A percentile compares a stretch with the other conserved stretches of the same genome.
These are phyloP conservation scores for Powellomyces hirtus DNA, from an alignment of 192 early-diverging fungal species.

Conservation along the genomic window DNA sequence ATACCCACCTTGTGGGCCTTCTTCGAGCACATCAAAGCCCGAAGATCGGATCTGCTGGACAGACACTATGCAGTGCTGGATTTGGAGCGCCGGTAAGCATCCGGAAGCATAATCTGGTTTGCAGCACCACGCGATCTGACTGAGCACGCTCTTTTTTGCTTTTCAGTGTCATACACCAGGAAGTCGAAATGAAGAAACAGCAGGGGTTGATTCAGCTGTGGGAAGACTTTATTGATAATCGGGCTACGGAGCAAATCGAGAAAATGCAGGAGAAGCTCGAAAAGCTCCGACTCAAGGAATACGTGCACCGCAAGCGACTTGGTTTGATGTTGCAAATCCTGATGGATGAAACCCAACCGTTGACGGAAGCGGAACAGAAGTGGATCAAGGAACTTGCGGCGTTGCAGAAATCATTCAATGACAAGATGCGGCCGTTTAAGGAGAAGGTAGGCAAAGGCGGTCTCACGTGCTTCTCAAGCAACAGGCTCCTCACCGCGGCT, in stretches of 20 bases:
- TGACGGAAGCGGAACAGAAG: constrained; percentile 57
- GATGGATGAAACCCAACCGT: constrained; percentile 58
- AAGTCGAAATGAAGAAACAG: constrained; percentile 33
- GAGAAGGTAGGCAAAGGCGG: background rate
- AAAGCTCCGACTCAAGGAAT: background rate
- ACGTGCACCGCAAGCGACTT: constrained; percentile 13
- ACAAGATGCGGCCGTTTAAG: constrained; percentile 7
- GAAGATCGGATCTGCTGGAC: background rate
- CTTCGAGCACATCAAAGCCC: constrained; percentile 18
- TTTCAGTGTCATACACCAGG: constrained; percentile 33
- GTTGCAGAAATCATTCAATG: background rate
- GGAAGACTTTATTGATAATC: constrained; percentile 30
- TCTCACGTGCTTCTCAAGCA: background rate
- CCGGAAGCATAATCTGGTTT: background rate
- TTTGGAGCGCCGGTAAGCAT: constrained; percentile 4
- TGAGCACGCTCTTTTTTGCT: background rate
- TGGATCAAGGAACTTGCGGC: constrained; percentile 46
- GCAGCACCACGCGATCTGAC: background rate
- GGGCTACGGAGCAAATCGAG: constrained; percentile 39
- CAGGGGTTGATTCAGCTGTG: background rate
- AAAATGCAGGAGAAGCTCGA: background rate
- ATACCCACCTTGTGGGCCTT: constrained; percentile 9
- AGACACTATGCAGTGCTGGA: constrained; percentile 1
- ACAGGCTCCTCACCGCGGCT: too few relatives aligned
- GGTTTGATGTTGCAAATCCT: constrained; percentile 56